These are phyloP conservation scores for Skeletonema costatum DNA, from an alignment of 108 stramenopile genomes.

Conservation along the genomic window DNA sequence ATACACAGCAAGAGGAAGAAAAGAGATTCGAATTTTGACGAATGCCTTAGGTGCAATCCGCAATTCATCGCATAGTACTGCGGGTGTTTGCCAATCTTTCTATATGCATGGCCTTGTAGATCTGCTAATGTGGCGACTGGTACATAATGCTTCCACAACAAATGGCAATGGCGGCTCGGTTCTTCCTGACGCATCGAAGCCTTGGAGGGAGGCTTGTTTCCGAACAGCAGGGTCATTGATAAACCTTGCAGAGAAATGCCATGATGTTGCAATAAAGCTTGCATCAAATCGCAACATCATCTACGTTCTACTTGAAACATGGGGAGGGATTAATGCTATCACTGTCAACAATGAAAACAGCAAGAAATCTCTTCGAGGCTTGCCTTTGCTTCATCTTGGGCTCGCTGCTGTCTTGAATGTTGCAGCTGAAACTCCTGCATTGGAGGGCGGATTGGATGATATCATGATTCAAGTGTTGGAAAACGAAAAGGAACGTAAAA, in stretches of 20 bases:
- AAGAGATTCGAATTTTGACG: constrained; percentile 48
- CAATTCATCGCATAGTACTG: constrained; percentile 57
- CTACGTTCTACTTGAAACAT: constrained; percentile 48
- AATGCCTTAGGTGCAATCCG: constrained; percentile 48
- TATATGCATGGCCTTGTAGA: constrained; percentile 35
- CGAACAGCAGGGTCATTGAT: constrained; percentile 53
- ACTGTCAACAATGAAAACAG: constrained; percentile 12
- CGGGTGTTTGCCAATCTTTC: constrained; percentile 42
- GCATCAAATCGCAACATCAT: constrained; percentile 37
- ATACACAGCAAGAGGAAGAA: constrained; percentile 29
- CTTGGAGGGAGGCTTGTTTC: constrained; percentile 57
- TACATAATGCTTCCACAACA: not conserved
- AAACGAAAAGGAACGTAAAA: constrained; percentile 45
- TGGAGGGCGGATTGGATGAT: constrained; percentile 41
- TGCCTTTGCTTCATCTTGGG: constrained; percentile 49
- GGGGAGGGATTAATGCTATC: constrained; percentile 50
- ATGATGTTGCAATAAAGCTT: constrained; percentile 32
- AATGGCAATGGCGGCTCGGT: constrained; percentile 3
- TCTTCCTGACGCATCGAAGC: constrained; percentile 23
- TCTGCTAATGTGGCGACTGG: constrained; percentile 37
- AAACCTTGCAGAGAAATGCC: constrained; percentile 63
- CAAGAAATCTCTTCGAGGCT: constrained; percentile 10
- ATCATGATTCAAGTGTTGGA: constrained; percentile 37
- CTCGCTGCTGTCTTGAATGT: constrained; percentile 50
- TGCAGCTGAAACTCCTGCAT: constrained; percentile 24